Percentiles rank a stretch among this genome's conserved stretches.
These are phyloP conservation scores for Saksenaea oblongispora DNA, from an alignment of 371 early-diverging fungal genomes.

Conservation along the genomic window DNA sequence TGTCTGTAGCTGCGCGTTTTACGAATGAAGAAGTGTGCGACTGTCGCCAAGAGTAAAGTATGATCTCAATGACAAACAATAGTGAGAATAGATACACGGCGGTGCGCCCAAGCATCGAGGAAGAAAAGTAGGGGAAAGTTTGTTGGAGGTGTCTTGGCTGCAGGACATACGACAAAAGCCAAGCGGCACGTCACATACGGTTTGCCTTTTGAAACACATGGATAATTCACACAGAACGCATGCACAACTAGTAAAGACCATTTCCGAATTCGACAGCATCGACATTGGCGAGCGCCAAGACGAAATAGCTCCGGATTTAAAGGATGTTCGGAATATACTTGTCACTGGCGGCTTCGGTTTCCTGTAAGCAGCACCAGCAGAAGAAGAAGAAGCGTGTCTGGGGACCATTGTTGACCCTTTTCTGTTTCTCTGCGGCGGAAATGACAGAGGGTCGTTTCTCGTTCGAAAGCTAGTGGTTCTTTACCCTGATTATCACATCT, in stretches of 20 bases:
- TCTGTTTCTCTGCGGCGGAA: too few species aligned
- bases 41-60: neutral
- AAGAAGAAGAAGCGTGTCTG: too few species aligned
- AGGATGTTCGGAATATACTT: conserved; percentile 57
- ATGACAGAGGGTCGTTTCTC: conserved; percentile 58
- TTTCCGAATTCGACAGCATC: conserved; percentile 39
- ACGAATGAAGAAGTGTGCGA: neutral
- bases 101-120: neutral
- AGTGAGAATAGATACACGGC: neutral
- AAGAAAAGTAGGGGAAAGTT: neutral
- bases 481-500: conserved; percentile 74
- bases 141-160: neutral
- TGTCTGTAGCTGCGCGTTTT: neutral
- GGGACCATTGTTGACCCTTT: neutral
- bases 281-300: conserved; percentile 51
- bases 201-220: neutral
- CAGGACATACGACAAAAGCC: neutral
- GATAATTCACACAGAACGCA: conserved; percentile 13
- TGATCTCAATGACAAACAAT: neutral
- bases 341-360: conserved; percentile 90
- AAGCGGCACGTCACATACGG: neutral
- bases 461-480: conserved; percentile 62
- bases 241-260: conserved; percentile 22
- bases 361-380: conserved; percentile 56
- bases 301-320: conserved; percentile 31